Evolutionary conservation across 1,284 basidiomycete genomes (phyloP), one percentile per base, ranked within the genome.

Genomic region (Grifola frondosa): DNA sequence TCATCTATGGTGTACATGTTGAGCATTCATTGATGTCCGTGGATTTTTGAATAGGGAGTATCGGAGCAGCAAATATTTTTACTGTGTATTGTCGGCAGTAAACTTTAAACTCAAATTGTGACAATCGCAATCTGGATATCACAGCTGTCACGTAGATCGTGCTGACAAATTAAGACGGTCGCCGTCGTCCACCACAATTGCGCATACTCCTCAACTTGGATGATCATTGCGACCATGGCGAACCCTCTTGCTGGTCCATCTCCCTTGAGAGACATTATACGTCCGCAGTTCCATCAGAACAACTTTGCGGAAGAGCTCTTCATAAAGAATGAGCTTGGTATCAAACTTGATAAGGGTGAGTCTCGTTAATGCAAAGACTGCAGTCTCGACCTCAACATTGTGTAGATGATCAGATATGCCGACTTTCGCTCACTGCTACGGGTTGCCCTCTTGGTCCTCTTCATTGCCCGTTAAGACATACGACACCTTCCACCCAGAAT

Each of bases 201-300:
- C n/a, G n/a, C n/a, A n/a, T 30, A 25, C 16, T 15, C 37, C 28
- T 22, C 29, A 25, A 46, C 37, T 10, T 40, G 40, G 38, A 38
- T 37, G 19, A 43, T 54, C 32, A 34, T 44, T 42, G 69, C 71
- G 66, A 53, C 69, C 46, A 69, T 73, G 53, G 58, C 71, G 38
- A 77, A 76, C 59, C 77, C 81, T 37, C 75, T 88, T 45, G 72
- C 75, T 43, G 80, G 75, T 9, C 82, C 84, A 13, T 84, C 83
- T 38, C 57, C 73, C 21, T 71, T 90, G 49, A 75, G 74, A 58
- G 91, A 95, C 67, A 75, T 91, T 49, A 75, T 96, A 35, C 71
- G 84, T 50, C 91, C 91, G 5, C 91, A 96, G 60, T 96, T 97
- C 60, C 90, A 95, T 63, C 95, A 98, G 63, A 88, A 92, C 59